Conservation (phyloP, 2,329 filamentous ascomycete genomes). For the Aspergillus fischeri region DNA sequence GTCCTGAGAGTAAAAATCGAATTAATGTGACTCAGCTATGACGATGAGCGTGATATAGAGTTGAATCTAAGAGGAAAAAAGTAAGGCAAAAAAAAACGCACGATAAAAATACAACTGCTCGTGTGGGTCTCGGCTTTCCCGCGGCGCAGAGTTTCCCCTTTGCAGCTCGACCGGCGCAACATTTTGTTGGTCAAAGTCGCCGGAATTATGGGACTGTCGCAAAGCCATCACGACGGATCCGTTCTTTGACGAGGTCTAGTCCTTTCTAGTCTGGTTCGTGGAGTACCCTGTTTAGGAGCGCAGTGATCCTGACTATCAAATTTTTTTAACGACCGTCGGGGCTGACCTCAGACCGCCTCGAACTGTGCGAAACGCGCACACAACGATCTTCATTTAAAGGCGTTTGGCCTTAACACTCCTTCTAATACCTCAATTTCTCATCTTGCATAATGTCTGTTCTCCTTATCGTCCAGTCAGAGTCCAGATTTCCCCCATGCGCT, state of each 20-base stretch:
- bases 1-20: too few species aligned
- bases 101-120: background rate
- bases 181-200: background rate
- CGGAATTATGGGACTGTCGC: background rate
- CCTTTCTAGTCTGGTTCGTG: background rate
- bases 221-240: background rate
- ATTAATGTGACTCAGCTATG: background rate
- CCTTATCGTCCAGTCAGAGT: constrained; percentile 18
- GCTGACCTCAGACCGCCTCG: constrained; percentile 16
- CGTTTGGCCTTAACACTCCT: background rate
- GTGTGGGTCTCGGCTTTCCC: background rate
- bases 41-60: background rate
- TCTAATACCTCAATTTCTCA: background rate
- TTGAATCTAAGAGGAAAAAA: background rate
- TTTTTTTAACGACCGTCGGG: constrained; percentile 6
- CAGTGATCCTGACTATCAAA: constrained; percentile 3
- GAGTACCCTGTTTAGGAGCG: background rate
- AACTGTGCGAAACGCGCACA: background rate
- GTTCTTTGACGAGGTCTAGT: background rate
- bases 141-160: background rate
- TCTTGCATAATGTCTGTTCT: constrained; percentile 8
- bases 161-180: background rate
- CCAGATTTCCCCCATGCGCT: constrained; percentile 18
- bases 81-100: background rate
- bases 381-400: background rate